phyloP scores from a whole-genome alignment of 2,329 filamentous ascomycete genomes.

The Stemphylium vesicarium region DNA sequence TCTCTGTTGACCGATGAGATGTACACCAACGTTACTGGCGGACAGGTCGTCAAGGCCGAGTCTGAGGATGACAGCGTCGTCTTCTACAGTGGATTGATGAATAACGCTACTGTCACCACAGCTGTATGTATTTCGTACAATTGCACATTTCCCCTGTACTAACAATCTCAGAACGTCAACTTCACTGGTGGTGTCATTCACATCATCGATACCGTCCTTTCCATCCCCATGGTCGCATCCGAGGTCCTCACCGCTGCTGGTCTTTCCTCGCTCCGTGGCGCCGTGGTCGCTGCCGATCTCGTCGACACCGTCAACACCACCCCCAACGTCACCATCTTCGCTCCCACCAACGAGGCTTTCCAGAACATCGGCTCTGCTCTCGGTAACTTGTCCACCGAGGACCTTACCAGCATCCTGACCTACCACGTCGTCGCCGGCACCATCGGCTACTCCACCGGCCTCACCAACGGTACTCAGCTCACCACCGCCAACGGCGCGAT shows the following conservation, averaged over 20 bases:
- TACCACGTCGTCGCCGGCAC: slow-evolving; percentile 69
- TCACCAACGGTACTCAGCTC: slow-evolving; percentile 51
- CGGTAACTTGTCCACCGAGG: slow-evolving; percentile 53
- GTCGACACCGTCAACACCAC: slow-evolving; percentile 50
- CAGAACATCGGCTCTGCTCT: slow-evolving; percentile 61
- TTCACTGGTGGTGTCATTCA: slow-evolving; percentile 56
- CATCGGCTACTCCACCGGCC: slow-evolving; percentile 59
- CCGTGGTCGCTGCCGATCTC: slow-evolving; percentile 50
- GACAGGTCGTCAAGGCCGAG: slow-evolving; percentile 62
- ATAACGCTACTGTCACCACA: slow-evolving; percentile 56
- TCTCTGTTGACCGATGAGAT: slow-evolving; percentile 58
- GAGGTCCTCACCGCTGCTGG: slow-evolving; percentile 43
- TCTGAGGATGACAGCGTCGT: slow-evolving; percentile 52
- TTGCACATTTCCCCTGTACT: not conserved
- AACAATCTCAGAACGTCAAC: slow-evolving; percentile 47
- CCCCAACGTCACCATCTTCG: slow-evolving; percentile 67
- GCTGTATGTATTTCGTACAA: slow-evolving; percentile 50
- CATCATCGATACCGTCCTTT: slow-evolving; percentile 54
- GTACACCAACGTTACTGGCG: slow-evolving; percentile 65
- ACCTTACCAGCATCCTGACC: slow-evolving; percentile 61
- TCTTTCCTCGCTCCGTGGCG: slow-evolving; percentile 52
- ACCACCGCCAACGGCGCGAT: slow-evolving; percentile 46
- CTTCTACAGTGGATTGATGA: slow-evolving; percentile 61
- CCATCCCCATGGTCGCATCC: slow-evolving; percentile 44
- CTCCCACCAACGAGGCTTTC: slow-evolving; percentile 67